Evolutionary conservation across 2,329 filamentous ascomycete species (phyloP).

Genomic region (Cladosporium sphaerospermum): DNA sequence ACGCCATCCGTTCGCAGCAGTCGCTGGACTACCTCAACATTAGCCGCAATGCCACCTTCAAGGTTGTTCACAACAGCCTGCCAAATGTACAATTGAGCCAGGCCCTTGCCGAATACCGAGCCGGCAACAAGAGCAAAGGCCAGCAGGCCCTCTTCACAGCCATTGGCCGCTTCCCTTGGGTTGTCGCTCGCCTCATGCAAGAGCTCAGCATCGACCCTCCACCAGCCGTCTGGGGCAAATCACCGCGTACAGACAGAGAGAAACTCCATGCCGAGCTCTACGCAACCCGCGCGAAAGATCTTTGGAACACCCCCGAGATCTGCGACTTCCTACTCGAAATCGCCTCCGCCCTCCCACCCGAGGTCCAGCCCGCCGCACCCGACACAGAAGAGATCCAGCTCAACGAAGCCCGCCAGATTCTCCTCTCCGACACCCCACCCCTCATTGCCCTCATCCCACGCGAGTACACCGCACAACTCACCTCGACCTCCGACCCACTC

Average conservation of each 20-base stretch:
- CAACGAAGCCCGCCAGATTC: slow-evolving; percentile 66
- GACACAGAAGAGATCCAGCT: slow-evolving; percentile 38
- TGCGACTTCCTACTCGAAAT: slow-evolving; percentile 63
- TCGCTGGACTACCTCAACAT: slow-evolving; percentile 70
- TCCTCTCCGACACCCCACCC: slow-evolving; percentile 67
- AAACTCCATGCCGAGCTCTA: slow-evolving; percentile 71
- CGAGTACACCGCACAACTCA: slow-evolving; percentile 55
- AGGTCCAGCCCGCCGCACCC: slow-evolving; percentile 37
- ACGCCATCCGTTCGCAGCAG: slow-evolving; percentile 76
- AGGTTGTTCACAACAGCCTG: slow-evolving; percentile 47
- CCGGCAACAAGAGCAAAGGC: slow-evolving; percentile 60
- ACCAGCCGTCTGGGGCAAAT: slow-evolving; percentile 73
- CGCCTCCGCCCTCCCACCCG: slow-evolving; percentile 47
- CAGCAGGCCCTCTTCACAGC: slow-evolving; percentile 59
- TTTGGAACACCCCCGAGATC: slow-evolving; percentile 77
- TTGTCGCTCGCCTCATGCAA: slow-evolving; percentile 73
- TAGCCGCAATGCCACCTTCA: slow-evolving; percentile 46
- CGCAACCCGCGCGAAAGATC: slow-evolving; percentile 65
- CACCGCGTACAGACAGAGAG: slow-evolving; percentile 58
- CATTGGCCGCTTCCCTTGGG: slow-evolving; percentile 73
- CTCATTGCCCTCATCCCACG: slow-evolving; percentile 66
- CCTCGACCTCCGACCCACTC: slow-evolving; percentile 75
- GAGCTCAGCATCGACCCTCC: slow-evolving; percentile 73
- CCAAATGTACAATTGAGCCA: slow-evolving; percentile 70
- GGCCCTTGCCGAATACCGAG: slow-evolving; percentile 67